These are phyloP conservation scores for Pyrrhoderma noxium DNA, from an alignment of 1,284 basidiomycete species.

Conservation along the genomic window DNA sequence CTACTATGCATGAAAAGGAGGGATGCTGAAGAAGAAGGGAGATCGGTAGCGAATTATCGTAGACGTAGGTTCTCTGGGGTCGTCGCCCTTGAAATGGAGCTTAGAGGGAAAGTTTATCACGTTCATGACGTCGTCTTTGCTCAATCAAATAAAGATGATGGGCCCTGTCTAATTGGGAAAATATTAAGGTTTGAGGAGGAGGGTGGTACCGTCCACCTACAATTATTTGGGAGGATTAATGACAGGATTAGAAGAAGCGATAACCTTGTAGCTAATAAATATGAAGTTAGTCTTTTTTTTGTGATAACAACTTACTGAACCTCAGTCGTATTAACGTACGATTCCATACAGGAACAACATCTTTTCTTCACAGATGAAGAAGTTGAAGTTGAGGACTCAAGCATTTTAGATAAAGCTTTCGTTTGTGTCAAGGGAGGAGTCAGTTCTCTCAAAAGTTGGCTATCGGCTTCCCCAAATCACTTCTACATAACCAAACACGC, in stretches of 20 bases:
- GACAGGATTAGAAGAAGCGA: conserved; percentile 1
- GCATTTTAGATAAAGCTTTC: conserved; percentile 41
- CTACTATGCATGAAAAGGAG: conserved; percentile 1
- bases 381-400: conserved; percentile 27
- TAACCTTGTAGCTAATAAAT: neutral
- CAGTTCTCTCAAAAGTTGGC: conserved; percentile 38
- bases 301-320: neutral
- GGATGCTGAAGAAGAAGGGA: no score
- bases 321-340: neutral
- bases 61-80: neutral
- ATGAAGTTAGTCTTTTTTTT: conserved; percentile 12
- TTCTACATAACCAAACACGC: conserved; percentile 50
- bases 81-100: neutral
- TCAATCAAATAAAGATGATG: neutral
- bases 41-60: no score
- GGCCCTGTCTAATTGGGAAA: conserved; percentile 9
- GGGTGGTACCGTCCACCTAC: neutral
- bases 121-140: conserved; percentile 7
- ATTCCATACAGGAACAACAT: conserved; percentile 35
- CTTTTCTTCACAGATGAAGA: conserved; percentile 47
- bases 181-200: neutral
- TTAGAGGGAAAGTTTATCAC: conserved; percentile 6
- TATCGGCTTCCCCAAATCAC: conserved; percentile 42
- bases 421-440: conserved; percentile 35
- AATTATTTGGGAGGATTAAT: conserved; percentile 9